phyloP scores from a whole-genome alignment of 2,329 filamentous ascomycete genomes.

The Ascochyta rabiei region DNA sequence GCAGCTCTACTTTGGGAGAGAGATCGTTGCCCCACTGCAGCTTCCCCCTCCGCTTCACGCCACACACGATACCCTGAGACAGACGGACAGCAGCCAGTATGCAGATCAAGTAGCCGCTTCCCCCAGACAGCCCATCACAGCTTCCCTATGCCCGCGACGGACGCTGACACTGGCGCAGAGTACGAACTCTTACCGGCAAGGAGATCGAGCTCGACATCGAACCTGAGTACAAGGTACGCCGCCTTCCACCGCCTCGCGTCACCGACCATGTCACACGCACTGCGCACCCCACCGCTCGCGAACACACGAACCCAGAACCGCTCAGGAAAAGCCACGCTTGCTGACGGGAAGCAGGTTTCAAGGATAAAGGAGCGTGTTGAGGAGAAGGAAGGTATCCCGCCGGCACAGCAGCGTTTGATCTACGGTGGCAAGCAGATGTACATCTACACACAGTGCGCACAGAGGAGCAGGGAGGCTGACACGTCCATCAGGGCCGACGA shows the following conservation, averaged over 20 bases:
- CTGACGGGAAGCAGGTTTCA: constrained; percentile 67
- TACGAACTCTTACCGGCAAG: constrained; percentile 96
- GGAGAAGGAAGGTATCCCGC: constrained; percentile 98
- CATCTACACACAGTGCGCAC: constrained; percentile 12
- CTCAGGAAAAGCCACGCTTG: not conserved
- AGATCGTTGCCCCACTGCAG: not conserved
- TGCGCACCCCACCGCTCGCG: not conserved
- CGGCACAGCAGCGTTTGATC: constrained; percentile 94
- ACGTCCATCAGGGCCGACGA: constrained; percentile 78
- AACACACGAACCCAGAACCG: not conserved
- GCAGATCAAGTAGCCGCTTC: constrained; percentile 45
- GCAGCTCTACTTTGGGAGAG: not conserved
- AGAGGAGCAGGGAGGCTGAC: constrained; percentile 10
- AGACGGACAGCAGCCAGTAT: constrained; percentile 26
- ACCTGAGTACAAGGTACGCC: constrained; percentile 81
- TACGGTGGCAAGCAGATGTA: constrained; percentile 98
- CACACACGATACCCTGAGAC: not conserved
- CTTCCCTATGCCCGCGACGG: not conserved
- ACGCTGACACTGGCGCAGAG: constrained; percentile 61
- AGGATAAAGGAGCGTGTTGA: constrained; percentile 99
- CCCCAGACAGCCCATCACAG: not conserved
- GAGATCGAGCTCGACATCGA: constrained; percentile 99
- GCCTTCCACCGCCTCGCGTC: not conserved
- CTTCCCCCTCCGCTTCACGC: not conserved
- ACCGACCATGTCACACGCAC: not conserved